Percentiles rank a stretch among this genome's conserved stretches.
Conservation (phyloP, 2,329 filamentous ascomycete species). For the Macrophomina tecta region DNA sequence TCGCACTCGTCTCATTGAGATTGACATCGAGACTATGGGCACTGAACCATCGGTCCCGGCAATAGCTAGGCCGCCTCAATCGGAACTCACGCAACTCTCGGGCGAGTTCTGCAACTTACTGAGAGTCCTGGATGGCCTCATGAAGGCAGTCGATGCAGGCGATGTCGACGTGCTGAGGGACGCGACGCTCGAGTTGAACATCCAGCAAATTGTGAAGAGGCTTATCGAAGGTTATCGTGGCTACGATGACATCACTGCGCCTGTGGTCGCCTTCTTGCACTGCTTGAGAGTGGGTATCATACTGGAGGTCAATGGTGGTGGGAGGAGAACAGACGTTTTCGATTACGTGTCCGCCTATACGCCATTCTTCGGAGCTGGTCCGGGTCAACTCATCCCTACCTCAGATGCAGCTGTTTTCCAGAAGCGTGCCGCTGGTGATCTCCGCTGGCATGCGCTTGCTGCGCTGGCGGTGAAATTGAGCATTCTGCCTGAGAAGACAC, state of each 20-base stretch:
- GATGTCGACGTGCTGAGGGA: slow-evolving; percentile 37
- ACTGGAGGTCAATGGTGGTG: slow-evolving; percentile 46
- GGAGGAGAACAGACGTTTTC: slow-evolving; percentile 32
- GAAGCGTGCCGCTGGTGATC: slow-evolving; percentile 37
- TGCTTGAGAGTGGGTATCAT: slow-evolving; percentile 79
- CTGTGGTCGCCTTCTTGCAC: slow-evolving; percentile 78
- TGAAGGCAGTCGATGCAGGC: slow-evolving; percentile 34
- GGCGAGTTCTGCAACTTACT: slow-evolving; percentile 82
- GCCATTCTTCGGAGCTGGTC: slow-evolving; percentile 40
- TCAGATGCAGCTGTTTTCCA: slow-evolving; percentile 28
- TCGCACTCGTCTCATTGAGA: slow-evolving; percentile 67
- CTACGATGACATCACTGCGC: slow-evolving; percentile 85
- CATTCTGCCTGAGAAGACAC: slow-evolving; percentile 8
- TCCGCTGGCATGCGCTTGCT: slow-evolving; percentile 46
- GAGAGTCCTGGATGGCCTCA: slow-evolving; percentile 40
- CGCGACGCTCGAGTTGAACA: slow-evolving; percentile 56
- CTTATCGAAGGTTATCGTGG: slow-evolving; percentile 73
- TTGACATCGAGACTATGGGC: slow-evolving; percentile 69
- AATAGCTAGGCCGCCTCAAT: slow-evolving; percentile 73
- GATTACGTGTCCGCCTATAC: slow-evolving; percentile 38
- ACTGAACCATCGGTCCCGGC: slow-evolving; percentile 68
- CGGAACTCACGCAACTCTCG: slow-evolving; percentile 74
- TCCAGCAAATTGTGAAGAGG: slow-evolving; percentile 73
- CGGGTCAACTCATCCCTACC: slow-evolving; percentile 13
- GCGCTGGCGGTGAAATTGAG: slow-evolving; percentile 36